phyloP scores from a whole-genome alignment of 352 stramenopile species.

The Phytophthora colocasiae region DNA sequence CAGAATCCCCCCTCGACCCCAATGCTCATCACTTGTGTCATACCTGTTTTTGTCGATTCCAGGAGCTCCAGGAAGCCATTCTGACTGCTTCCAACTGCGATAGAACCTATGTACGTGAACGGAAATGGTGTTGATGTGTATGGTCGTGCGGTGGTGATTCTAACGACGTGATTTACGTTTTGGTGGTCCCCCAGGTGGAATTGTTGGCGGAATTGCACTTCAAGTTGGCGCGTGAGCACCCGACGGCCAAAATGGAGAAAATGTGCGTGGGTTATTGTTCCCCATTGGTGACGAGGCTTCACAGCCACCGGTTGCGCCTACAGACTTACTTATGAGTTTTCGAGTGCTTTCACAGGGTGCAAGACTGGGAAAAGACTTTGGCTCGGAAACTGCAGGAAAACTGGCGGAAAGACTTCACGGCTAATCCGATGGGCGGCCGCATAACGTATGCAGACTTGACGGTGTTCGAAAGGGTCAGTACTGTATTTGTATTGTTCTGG shows the following conservation, averaged over 20 bases:
- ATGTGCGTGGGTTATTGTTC: slow-evolving; percentile 54
- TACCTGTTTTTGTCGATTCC: slow-evolving; percentile 19
- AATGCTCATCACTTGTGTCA: slow-evolving; percentile 32
- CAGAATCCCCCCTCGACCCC: slow-evolving; percentile 13
- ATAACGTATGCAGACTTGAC: slow-evolving; percentile 66
- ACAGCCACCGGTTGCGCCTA: slow-evolving; percentile 17
- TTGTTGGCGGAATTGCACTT: slow-evolving; percentile 84
- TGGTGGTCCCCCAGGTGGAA: slow-evolving; percentile 50
- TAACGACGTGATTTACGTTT: slow-evolving; percentile 22
- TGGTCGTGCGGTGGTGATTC: neutral
- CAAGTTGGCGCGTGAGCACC: slow-evolving; percentile 79
- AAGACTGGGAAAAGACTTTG: slow-evolving; percentile 85
- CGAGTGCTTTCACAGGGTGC: slow-evolving; percentile 52
- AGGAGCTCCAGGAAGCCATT: slow-evolving; percentile 77
- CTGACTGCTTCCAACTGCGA: slow-evolving; percentile 51
- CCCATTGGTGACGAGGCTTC: slow-evolving; percentile 7
- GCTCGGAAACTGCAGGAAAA: slow-evolving; percentile 80
- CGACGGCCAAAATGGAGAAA: slow-evolving; percentile 78
- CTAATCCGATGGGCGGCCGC: slow-evolving; percentile 66
- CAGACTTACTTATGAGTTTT: slow-evolving; percentile 18
- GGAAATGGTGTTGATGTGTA: neutral
- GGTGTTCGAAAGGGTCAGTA: slow-evolving; percentile 62
- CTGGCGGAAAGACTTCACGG: slow-evolving; percentile 70
- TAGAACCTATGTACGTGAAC: slow-evolving; percentile 50
- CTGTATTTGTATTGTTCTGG: neutral